These are phyloP conservation scores for Serendipita sp. DNA, from an alignment of 768 basidiomycete species.

Conservation along the genomic window DNA sequence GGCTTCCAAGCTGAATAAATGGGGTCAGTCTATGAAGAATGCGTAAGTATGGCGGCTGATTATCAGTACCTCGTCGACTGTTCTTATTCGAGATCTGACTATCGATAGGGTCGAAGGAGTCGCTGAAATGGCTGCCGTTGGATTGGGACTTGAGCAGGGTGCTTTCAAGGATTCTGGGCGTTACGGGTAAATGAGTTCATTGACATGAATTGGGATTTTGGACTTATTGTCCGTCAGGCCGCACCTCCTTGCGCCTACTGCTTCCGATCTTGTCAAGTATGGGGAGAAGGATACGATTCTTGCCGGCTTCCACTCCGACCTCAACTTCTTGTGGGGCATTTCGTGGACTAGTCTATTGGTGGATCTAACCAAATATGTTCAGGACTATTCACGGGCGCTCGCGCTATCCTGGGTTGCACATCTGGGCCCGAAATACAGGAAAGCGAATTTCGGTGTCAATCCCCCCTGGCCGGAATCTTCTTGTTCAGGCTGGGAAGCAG, in stretches of 20 bases:
- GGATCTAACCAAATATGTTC: conserved; percentile 5
- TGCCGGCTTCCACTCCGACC: conserved; percentile 88
- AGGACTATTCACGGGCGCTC: conserved; percentile 74
- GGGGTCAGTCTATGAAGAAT: conserved; percentile 78
- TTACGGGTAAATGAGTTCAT: conserved; percentile 51
- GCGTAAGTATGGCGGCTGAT: too few relatives aligned
- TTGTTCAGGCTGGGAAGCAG: conserved; percentile 94
- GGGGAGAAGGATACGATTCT: conserved; percentile 67
- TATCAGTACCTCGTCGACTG: too few relatives aligned
- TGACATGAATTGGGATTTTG: not conserved
- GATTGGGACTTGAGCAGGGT: conserved; percentile 56
- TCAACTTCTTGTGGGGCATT: conserved; percentile 53
- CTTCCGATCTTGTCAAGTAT: conserved; percentile 75
- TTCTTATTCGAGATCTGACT: conserved; percentile 1
- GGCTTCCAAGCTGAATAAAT: conserved; percentile 61
- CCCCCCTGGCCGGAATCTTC: conserved; percentile 59
- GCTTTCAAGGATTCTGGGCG: conserved; percentile 62
- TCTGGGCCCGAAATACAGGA: conserved; percentile 91
- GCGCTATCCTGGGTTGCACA: conserved; percentile 73
- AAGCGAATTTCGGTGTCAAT: conserved; percentile 80
- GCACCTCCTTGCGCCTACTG: conserved; percentile 85
- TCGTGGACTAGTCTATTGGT: conserved; percentile 17
- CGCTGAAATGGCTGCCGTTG: conserved; percentile 77
- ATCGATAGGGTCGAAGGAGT: conserved; percentile 57
- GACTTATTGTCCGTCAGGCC: conserved; percentile 29